Conservation (phyloP, 148 eudicot genomes). For the Polygonum maritimum region DNA sequence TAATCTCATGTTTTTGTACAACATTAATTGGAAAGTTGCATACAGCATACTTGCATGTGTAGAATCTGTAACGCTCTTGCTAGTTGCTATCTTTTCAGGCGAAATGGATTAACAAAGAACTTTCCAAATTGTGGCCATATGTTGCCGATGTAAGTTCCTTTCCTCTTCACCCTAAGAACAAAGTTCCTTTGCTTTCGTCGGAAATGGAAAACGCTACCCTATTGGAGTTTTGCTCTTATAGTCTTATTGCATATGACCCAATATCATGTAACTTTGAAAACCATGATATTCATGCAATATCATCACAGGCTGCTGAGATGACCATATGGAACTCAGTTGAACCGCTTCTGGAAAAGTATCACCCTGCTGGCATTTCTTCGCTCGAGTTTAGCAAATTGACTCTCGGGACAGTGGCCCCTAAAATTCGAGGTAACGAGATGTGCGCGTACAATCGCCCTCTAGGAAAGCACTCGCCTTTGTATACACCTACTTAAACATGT, state of each 20-base stretch:
- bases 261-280: not conserved
- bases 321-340: constrained; percentile 86
- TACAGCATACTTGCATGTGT: too few species aligned
- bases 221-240: not conserved
- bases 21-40: not conserved
- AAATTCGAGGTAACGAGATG: constrained; percentile 63
- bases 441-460: too few species aligned
- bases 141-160: constrained; percentile 81
- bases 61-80: not conserved
- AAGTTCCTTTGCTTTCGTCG: too few species aligned
- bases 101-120: constrained; percentile 84
- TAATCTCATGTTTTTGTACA: not conserved
- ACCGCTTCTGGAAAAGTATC: constrained; percentile 90
- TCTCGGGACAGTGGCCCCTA: constrained; percentile 95
- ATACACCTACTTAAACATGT: not conserved
- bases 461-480: not conserved
- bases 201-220: too few species aligned
- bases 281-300: constrained; percentile 1
- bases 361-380: constrained; percentile 81
- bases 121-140: constrained; percentile 88
- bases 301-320: constrained; percentile 62
- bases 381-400: constrained; percentile 88
- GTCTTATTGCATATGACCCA: too few species aligned
- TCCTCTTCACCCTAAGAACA: not conserved
- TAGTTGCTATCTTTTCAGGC: constrained; percentile 40